phyloP scores from a whole-genome alignment of 306 rosid species.

The Mimosa pudica region DNA sequence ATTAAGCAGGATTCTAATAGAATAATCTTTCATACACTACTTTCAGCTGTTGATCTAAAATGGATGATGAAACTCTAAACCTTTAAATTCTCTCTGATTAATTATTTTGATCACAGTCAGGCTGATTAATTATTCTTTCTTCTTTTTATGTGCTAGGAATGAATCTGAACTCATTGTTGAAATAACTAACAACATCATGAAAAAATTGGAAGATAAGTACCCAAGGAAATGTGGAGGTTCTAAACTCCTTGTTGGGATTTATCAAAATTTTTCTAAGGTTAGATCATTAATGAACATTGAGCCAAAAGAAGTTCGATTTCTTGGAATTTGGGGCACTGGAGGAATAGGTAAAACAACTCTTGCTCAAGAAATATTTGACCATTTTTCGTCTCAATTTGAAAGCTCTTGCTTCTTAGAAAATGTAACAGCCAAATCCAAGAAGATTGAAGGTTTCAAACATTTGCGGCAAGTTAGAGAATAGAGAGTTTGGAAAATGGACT shows the following conservation, averaged over 20 bases:
- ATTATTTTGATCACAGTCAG: neutral
- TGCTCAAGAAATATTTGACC: neutral
- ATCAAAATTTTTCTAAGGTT: neutral
- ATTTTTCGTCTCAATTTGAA: neutral
- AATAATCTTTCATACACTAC: too few relatives aligned
- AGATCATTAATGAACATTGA: neutral
- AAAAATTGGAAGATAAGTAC: neutral
- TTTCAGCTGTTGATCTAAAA: too few relatives aligned
- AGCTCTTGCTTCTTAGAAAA: neutral
- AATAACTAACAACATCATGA: neutral
- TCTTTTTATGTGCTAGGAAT: neutral
- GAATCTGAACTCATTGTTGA: neutral
- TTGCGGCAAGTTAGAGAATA: too few relatives aligned
- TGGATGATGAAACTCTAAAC: too few relatives aligned
- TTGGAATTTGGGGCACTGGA: neutral
- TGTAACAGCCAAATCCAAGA: neutral
- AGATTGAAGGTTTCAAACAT: too few relatives aligned
- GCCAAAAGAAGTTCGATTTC: neutral
- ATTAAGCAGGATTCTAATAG: too few relatives aligned
- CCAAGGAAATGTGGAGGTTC: neutral
- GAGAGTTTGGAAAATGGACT: too few relatives aligned
- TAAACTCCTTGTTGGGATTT: slow-evolving; percentile 12
- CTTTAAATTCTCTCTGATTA: neutral
- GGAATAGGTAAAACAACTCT: neutral
- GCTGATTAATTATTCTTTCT: neutral